A percentile compares a stretch with the other conserved stretches of the same genome.
phyloP scores from a whole-genome alignment of 2,329 filamentous ascomycete genomes.

The Blastomyces parvus region DNA sequence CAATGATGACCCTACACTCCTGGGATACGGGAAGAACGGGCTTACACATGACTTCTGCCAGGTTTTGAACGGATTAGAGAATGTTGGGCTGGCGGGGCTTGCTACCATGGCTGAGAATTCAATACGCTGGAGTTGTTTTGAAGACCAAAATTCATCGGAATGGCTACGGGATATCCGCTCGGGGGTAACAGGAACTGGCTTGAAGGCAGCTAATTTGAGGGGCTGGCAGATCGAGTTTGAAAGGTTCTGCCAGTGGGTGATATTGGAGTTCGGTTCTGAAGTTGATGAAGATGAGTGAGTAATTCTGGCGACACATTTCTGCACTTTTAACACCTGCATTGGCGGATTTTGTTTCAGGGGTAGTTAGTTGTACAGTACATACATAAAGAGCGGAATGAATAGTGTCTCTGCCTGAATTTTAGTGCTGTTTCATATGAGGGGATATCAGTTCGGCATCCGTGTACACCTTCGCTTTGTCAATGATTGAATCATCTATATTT shows the following conservation, averaged over 20 bases:
- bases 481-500: too few species aligned
- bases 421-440: too few species aligned
- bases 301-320: background rate
- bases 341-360: background rate
- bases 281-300: background rate
- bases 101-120: conserved; percentile 87
- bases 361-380: background rate
- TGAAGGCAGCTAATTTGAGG: conserved; percentile 62
- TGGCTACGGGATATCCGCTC: conserved; percentile 67
- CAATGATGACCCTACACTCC: conserved; percentile 84
- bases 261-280: conserved; percentile 56
- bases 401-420: too few species aligned
- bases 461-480: too few species aligned
- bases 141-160: conserved; percentile 60
- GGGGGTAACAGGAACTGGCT: conserved; percentile 59
- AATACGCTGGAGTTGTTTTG: conserved; percentile 78
- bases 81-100: conserved; percentile 75
- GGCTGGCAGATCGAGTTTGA: conserved; percentile 81
- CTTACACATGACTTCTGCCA: conserved; percentile 95
- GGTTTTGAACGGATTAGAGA: conserved; percentile 85
- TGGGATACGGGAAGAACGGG: conserved; percentile 71
- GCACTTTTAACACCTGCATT: background rate
- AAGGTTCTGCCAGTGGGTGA: conserved; percentile 81
- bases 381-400: too few species aligned
- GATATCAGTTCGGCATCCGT: too few species aligned